Evolutionary conservation across 1,139 yeast species (phyloP).

Genomic region (Eremothecium gossypii): DNA sequence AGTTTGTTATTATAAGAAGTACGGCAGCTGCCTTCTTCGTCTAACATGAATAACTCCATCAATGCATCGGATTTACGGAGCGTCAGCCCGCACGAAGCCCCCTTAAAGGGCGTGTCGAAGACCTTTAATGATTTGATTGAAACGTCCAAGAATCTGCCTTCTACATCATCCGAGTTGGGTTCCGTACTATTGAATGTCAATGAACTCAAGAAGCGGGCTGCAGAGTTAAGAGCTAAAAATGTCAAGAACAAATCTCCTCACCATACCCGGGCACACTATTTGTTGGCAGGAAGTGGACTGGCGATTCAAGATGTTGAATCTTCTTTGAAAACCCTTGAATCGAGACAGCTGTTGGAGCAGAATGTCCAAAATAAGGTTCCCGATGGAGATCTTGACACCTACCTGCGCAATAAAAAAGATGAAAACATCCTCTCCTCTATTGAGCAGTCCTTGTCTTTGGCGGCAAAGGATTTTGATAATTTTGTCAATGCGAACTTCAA

Average conservation of each 20-base stretch:
- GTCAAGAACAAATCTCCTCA: slow-evolving; percentile 24
- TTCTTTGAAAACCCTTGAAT: slow-evolving; percentile 40
- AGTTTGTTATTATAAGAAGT: not conserved
- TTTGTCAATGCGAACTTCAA: slow-evolving; percentile 65
- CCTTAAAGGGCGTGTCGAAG: slow-evolving; percentile 11
- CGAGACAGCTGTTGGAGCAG: slow-evolving; percentile 15
- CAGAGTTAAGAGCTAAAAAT: slow-evolving; percentile 44
- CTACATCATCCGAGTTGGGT: slow-evolving; percentile 27
- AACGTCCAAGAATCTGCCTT: slow-evolving; percentile 26
- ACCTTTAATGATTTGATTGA: slow-evolving; percentile 25
- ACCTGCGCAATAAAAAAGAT: slow-evolving; percentile 61
- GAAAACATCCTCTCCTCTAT: slow-evolving; percentile 77
- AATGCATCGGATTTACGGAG: not conserved
- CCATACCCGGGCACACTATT: slow-evolving; percentile 81
- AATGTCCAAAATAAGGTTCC: slow-evolving; percentile 17
- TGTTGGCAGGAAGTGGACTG: slow-evolving; percentile 82
- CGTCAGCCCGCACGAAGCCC: slow-evolving; percentile 1
- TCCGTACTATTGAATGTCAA: slow-evolving; percentile 43
- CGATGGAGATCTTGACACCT: slow-evolving; percentile 42
- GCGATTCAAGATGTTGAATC: slow-evolving; percentile 79
- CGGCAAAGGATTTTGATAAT: slow-evolving; percentile 75
- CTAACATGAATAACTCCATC: not conserved
- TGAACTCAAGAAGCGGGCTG: slow-evolving; percentile 68
- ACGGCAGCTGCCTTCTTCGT: not conserved
- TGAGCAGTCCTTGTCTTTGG: slow-evolving; percentile 65